These are phyloP conservation scores for Mycena epipterygia DNA, from an alignment of 768 basidiomycete species.

Conservation along the genomic window DNA sequence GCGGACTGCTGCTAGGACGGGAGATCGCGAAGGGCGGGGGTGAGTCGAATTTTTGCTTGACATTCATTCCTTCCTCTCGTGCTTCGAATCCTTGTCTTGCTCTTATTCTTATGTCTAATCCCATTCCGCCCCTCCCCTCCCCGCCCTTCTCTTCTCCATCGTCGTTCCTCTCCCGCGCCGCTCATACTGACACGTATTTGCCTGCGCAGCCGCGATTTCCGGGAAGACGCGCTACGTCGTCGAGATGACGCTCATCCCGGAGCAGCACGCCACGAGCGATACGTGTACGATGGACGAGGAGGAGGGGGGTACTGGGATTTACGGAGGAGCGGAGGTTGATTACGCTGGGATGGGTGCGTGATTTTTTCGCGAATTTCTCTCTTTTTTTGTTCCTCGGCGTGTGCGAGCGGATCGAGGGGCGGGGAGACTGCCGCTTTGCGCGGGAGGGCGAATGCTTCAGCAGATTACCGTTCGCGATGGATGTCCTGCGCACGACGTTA, in stretches of 20 bases:
- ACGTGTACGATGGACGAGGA: constrained; percentile 96
- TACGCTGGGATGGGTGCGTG: constrained; percentile 91
- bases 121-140: too few relatives aligned
- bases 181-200: not conserved
- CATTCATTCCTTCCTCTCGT: not conserved
- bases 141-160: too few relatives aligned
- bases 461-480: too few relatives aligned
- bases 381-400: not conserved
- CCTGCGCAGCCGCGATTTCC: not conserved
- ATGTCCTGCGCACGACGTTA: too few relatives aligned
- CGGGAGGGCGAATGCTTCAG: too few relatives aligned
- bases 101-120: too few relatives aligned
- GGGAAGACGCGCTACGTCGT: constrained; percentile 67
- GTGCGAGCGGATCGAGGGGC: too few relatives aligned
- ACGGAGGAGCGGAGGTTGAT: constrained; percentile 86
- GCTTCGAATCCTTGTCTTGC: not conserved
- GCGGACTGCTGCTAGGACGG: constrained; percentile 87
- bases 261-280: constrained; percentile 88
- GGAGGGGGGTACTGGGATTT: constrained; percentile 85
- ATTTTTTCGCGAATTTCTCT: too few relatives aligned
- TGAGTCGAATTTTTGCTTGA: not conserved
- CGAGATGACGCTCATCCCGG: constrained; percentile 90
- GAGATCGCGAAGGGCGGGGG: constrained; percentile 37
- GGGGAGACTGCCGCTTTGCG: too few relatives aligned
- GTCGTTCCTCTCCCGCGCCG: not conserved